Conservation (phyloP, 148 eudicot genomes). For the Vaccinium myrtillus region DNA sequence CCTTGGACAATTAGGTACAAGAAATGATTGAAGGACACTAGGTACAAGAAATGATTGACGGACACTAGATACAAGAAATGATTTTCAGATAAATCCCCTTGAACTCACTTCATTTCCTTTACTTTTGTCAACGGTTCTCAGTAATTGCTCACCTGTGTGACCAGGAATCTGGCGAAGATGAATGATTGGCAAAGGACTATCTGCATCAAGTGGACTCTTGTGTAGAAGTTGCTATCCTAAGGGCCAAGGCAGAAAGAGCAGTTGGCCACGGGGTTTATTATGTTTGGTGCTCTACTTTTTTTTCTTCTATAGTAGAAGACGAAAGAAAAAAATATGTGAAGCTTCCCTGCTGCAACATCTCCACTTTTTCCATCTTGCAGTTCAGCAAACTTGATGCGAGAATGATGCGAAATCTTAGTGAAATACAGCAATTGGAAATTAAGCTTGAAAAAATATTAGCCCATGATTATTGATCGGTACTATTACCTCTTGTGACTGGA, state of each 20-base stretch:
- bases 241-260: slow-evolving; percentile 69
- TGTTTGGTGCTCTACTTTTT: slow-evolving; percentile 17
- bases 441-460: slow-evolving; percentile 61
- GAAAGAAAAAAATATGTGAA: background rate
- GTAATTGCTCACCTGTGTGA: slow-evolving; percentile 46
- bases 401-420: slow-evolving; percentile 57
- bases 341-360: slow-evolving; percentile 25
- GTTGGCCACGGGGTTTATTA: slow-evolving; percentile 56
- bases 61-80: too few species aligned
- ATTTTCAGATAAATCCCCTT: too few species aligned
- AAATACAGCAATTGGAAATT: slow-evolving; percentile 71
- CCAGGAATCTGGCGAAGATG: slow-evolving; percentile 76
- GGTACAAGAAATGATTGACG: too few species aligned
- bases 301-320: background rate
- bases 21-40: too few species aligned
- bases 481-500: slow-evolving; percentile 59
- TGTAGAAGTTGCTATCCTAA: slow-evolving; percentile 50
- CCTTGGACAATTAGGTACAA: too few species aligned
- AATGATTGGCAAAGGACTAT: slow-evolving; percentile 64
- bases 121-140: too few species aligned
- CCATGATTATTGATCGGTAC: slow-evolving; percentile 63
- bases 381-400: slow-evolving; percentile 80
- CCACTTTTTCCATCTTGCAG: slow-evolving; percentile 54
- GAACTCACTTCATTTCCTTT: too few species aligned
- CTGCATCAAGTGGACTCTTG: slow-evolving; percentile 68